A percentile compares a stretch with the other conserved stretches of the same genome.
Evolutionary conservation across 2,329 filamentous ascomycete species (phyloP).

Genomic region (Gaeumannomyces tritici): DNA sequence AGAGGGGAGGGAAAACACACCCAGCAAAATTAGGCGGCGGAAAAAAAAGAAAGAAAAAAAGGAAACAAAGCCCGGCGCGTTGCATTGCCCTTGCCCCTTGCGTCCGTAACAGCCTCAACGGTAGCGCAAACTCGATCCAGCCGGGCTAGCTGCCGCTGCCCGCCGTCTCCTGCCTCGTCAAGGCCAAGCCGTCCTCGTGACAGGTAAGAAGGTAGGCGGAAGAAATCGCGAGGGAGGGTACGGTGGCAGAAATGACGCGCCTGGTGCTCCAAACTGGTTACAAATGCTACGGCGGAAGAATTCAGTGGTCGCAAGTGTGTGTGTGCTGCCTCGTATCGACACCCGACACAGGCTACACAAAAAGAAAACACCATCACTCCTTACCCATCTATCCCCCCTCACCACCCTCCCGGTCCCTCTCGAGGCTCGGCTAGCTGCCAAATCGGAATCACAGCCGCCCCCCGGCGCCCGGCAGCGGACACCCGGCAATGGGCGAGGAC

Average conservation of each 20-base stretch:
- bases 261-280: not conserved
- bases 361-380: too few relatives aligned
- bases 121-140: too few relatives aligned
- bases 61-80: too few relatives aligned
- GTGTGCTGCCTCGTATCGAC: not conserved
- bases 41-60: not conserved
- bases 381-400: not conserved
- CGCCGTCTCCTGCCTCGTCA: not conserved
- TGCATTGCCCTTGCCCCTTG: not conserved
- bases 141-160: too few relatives aligned
- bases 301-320: not conserved
- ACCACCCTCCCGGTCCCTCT: not conserved
- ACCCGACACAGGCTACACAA: not conserved
- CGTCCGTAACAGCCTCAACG: not conserved
- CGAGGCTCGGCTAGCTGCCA: too few relatives aligned
- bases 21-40: not conserved
- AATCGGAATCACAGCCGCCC: too few relatives aligned
- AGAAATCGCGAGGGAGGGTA: not conserved
- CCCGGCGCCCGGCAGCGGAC: too few relatives aligned
- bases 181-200: not conserved
- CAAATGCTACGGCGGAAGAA: not conserved
- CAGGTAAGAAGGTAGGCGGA: not conserved
- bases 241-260: not conserved
- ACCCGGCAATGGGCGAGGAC: too few relatives aligned
- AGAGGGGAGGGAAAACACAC: not conserved